Percentiles rank a stretch among this genome's conserved stretches.
Evolutionary conservation across 2,329 filamentous ascomycete species (phyloP).

Genomic region (Raffaelea deltoideospora): DNA sequence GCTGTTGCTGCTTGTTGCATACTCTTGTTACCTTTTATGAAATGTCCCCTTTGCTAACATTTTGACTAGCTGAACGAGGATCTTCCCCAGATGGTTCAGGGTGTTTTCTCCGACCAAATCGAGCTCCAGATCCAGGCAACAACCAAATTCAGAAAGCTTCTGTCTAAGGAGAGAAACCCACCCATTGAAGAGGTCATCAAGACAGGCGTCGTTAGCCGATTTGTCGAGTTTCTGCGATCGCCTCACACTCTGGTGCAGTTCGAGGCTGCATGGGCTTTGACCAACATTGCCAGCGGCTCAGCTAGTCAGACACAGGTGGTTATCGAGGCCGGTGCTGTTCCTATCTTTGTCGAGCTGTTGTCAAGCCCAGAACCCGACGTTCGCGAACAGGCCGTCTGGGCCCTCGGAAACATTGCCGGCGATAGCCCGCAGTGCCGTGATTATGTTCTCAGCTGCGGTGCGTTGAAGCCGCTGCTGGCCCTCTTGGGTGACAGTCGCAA

Average conservation of each 20-base stretch:
- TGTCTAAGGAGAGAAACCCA: conserved; percentile 97
- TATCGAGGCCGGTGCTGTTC: conserved; percentile 93
- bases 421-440: conserved; percentile 96
- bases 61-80: conserved; percentile 77
- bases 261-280: conserved; percentile 96
- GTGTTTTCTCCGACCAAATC: conserved; percentile 97
- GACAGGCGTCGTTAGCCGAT: conserved; percentile 92
- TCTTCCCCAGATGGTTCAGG: conserved; percentile 93
- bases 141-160: conserved; percentile 93
- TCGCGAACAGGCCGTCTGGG: conserved; percentile 96
- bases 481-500: conserved; percentile 95
- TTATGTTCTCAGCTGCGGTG: conserved; percentile 84
- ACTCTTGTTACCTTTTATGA: too few relatives aligned
- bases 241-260: conserved; percentile 98
- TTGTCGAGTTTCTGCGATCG: conserved; percentile 95
- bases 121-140: conserved; percentile 94
- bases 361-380: conserved; percentile 95
- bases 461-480: conserved; percentile 75
- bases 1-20: too few relatives aligned
- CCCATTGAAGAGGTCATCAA: conserved; percentile 99
- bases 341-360: conserved; percentile 94
- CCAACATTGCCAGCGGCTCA: conserved; percentile 97
- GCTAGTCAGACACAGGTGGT: conserved; percentile 97
- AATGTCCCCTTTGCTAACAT: conserved; percentile 2
- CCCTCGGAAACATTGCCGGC: conserved; percentile 94